These are phyloP conservation scores for Dendrobium nobile DNA, from an alignment of 106 monocot genomes.

Conservation along the genomic window DNA sequence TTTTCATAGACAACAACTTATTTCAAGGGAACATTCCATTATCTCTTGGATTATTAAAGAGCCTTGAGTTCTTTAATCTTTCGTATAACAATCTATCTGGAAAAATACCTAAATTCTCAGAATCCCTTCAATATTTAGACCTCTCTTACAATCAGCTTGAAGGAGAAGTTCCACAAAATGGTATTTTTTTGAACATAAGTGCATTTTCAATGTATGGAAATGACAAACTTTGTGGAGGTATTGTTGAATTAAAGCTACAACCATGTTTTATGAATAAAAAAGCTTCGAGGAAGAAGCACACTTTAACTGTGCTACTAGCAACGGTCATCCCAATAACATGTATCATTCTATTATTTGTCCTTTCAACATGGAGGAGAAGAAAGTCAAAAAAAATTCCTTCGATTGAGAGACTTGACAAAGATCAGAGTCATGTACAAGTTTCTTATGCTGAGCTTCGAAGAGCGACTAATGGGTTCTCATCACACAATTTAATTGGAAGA, in stretches of 20 bases:
- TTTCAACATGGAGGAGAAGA: no score
- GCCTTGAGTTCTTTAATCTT: constrained; percentile 4
- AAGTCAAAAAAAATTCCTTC: neutral
- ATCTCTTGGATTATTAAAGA: neutral
- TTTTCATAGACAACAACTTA: no score
- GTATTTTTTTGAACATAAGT: constrained; percentile 5
- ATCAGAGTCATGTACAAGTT: neutral
- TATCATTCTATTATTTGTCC: neutral
- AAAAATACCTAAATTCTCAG: neutral
- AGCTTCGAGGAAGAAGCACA: neutral
- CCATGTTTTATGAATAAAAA: neutral
- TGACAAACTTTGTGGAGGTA: constrained; percentile 13
- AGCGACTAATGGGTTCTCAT: constrained; percentile 30
- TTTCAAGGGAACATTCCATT: no score
- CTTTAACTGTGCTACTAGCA: neutral
- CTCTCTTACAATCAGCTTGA: constrained; percentile 26
- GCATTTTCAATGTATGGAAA: constrained; percentile 15
- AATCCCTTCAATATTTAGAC: neutral
- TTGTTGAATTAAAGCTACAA: constrained; percentile 15
- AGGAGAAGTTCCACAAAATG: constrained; percentile 12
- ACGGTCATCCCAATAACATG: neutral
- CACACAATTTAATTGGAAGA: constrained; percentile 21
- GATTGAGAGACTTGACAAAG: neutral
- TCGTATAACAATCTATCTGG: constrained; percentile 17
- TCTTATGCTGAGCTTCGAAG: constrained; percentile 22